These are phyloP conservation scores for Phytophthora pluvialis DNA, from an alignment of 352 stramenopile genomes.

Conservation along the genomic window DNA sequence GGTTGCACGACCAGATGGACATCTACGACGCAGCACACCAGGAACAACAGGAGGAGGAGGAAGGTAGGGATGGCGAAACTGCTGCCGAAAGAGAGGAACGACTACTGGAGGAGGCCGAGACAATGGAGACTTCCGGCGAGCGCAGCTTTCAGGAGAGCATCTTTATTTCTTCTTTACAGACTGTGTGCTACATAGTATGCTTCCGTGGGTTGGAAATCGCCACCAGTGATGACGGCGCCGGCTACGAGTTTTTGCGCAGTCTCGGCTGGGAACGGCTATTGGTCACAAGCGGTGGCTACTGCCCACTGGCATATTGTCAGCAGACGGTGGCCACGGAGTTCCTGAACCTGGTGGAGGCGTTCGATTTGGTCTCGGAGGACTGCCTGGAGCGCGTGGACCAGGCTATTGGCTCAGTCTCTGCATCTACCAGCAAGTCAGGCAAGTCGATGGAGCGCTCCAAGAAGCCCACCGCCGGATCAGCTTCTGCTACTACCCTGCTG, in stretches of 20 bases:
- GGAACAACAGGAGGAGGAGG: constrained; percentile 18
- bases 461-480: constrained; percentile 45
- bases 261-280: constrained; percentile 85
- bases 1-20: constrained; percentile 95
- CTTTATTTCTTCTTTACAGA: constrained; percentile 91
- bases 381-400: constrained; percentile 80
- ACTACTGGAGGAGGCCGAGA: constrained; percentile 37
- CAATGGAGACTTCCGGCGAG: constrained; percentile 25
- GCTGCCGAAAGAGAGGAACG: constrained; percentile 30
- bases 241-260: constrained; percentile 82
- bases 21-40: constrained; percentile 68
- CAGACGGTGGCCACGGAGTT: constrained; percentile 85
- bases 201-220: constrained; percentile 94
- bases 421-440: constrained; percentile 38
- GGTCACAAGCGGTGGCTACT: constrained; percentile 63
- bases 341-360: constrained; percentile 79
- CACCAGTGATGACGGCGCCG: constrained; percentile 53
- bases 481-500: constrained; percentile 43
- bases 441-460: constrained; percentile 80
- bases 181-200: constrained; percentile 98
- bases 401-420: constrained; percentile 60
- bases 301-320: constrained; percentile 78
- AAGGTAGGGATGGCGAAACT: constrained; percentile 22
- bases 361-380: constrained; percentile 78
- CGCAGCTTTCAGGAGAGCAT: constrained; percentile 71